phyloP scores from a whole-genome alignment of 768 basidiomycete species.

The Brasilioporus rufonigricans region DNA sequence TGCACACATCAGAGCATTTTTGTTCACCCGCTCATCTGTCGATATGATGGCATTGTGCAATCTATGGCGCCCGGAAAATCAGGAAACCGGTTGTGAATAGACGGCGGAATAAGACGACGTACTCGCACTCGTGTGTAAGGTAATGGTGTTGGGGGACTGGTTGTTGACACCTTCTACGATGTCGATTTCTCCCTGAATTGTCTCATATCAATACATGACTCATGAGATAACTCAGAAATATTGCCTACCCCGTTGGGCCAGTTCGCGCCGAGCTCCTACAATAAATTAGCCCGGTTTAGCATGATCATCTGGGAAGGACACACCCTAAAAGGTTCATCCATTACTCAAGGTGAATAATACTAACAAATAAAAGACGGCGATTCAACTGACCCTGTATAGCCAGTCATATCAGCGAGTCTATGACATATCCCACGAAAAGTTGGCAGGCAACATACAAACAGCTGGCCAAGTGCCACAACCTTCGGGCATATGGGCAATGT shows the following conservation, averaged over 20 bases:
- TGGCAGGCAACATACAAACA: constrained; percentile 26
- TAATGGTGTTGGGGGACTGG: constrained; percentile 22
- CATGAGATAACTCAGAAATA: background rate
- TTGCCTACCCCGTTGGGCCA: constrained; percentile 26
- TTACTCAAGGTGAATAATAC: background rate
- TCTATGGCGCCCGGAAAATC: constrained; percentile 6
- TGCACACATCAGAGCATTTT: background rate
- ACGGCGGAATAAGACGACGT: background rate
- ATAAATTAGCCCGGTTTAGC: background rate
- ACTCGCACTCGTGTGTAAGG: constrained; percentile 31
- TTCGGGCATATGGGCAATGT: constrained; percentile 38
- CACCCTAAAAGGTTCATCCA: constrained; percentile 19
- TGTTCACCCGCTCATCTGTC: constrained; percentile 31
- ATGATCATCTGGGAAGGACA: background rate
- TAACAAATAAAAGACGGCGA: background rate
- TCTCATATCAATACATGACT: background rate
- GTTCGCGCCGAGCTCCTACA: constrained; percentile 27
- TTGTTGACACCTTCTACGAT: constrained; percentile 37
- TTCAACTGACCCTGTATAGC: constrained; percentile 17
- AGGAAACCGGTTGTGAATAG: background rate
- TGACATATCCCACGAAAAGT: background rate
- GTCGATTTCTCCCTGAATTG: constrained; percentile 30
- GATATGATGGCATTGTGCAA: constrained; percentile 35
- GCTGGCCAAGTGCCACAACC: constrained; percentile 42
- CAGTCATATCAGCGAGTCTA: background rate